Conservation (phyloP, 2,329 filamentous ascomycete genomes). For the Neopestalotiopsis sp. region DNA sequence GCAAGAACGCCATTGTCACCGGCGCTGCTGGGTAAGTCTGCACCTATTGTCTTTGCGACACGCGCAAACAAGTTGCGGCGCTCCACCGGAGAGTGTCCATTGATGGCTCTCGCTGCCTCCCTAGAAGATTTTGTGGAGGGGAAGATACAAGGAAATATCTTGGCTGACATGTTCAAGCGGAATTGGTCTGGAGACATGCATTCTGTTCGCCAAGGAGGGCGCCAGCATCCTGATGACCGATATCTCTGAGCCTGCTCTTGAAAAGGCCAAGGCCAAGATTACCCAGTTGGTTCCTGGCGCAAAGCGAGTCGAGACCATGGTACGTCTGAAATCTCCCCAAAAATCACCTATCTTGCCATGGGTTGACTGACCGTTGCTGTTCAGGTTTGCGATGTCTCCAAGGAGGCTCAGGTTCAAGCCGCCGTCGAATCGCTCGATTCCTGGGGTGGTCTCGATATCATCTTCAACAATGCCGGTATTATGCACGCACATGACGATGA, state of each 20-base stretch:
- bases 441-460: conserved; percentile 88
- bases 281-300: conserved; percentile 71
- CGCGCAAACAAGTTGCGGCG: neutral
- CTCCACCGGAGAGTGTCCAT: neutral
- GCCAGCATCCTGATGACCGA: conserved; percentile 86
- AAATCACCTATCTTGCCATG: neutral
- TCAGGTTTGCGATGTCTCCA: conserved; percentile 77
- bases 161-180: conserved; percentile 58
- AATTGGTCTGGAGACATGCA: conserved; percentile 89
- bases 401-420: conserved; percentile 77
- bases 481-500: conserved; percentile 87
- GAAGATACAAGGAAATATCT: neutral
- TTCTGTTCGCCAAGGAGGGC: conserved; percentile 89
- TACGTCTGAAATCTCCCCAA: conserved; percentile 32
- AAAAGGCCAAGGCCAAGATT: conserved; percentile 77
- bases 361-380: neutral
- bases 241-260: conserved; percentile 78
- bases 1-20: conserved; percentile 75
- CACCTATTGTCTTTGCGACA: neutral
- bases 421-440: conserved; percentile 76
- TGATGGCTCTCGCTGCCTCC: neutral
- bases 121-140: neutral
- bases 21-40: conserved; percentile 79
- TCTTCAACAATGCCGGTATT: conserved; percentile 98
- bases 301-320: conserved; percentile 63